These are phyloP conservation scores for Chlorociboria aeruginascens DNA, from an alignment of 495 filamentous ascomycete genomes.

Conservation along the genomic window DNA sequence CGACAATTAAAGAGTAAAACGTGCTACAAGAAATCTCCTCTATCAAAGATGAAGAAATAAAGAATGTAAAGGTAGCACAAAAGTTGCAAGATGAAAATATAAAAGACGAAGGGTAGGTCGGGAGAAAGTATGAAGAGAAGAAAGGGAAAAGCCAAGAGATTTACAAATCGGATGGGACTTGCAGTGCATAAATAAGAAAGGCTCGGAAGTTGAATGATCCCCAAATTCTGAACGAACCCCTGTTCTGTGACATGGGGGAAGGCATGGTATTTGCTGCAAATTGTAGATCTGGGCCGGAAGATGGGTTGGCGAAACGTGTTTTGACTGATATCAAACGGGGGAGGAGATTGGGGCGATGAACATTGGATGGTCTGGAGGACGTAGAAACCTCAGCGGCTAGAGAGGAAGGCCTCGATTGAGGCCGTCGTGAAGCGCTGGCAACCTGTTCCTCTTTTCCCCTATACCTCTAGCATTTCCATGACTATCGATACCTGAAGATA, in stretches of 20 bases:
- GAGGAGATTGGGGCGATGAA: slow-evolving; percentile 2
- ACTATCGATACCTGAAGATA: no score
- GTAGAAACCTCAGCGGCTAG: neutral
- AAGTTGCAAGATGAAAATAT: slow-evolving; percentile 14
- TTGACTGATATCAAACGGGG: slow-evolving; percentile 19
- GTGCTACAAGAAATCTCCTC: no score
- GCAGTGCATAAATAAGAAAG: slow-evolving; percentile 24
- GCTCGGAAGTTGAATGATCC: slow-evolving; percentile 19
- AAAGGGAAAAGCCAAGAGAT: slow-evolving; percentile 16
- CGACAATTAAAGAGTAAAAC: slow-evolving; percentile 18
- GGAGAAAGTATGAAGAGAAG: slow-evolving; percentile 19
- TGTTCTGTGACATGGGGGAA: slow-evolving; percentile 8
- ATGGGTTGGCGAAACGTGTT: slow-evolving; percentile 26
- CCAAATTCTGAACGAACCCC: slow-evolving; percentile 19
- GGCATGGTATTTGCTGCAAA: neutral
- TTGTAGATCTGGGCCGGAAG: no score
- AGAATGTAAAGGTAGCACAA: slow-evolving; percentile 16
- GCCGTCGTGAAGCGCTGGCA: neutral
- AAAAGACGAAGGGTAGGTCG: slow-evolving; percentile 18
- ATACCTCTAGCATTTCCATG: no score
- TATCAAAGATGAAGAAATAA: neutral
- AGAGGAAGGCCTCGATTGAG: neutral
- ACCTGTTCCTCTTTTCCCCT: no score
- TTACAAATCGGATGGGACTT: slow-evolving; percentile 10
- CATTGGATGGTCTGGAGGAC: slow-evolving; percentile 13